A percentile compares a stretch with the other conserved stretches of the same genome.
Conservation (phyloP, 2,329 filamentous ascomycete genomes). For the Botrytis deweyae region DNA sequence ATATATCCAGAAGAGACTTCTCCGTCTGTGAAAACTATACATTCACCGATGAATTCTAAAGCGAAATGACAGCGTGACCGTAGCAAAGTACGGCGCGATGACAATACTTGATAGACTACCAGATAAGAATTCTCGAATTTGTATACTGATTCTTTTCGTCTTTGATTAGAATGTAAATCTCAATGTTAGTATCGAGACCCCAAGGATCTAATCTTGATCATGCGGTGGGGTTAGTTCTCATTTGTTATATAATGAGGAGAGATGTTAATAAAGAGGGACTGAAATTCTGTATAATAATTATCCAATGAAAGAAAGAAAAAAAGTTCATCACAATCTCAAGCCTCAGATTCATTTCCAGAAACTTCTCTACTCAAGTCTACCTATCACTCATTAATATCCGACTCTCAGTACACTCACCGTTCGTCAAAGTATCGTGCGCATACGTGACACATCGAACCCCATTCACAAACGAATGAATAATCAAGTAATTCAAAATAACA, state of each 20-base stretch:
- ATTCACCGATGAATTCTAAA: background rate
- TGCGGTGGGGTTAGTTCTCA: fast-evolving
- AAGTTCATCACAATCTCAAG: background rate
- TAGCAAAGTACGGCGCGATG: background rate
- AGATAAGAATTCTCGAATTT: background rate
- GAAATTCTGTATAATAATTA: background rate
- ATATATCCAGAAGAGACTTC: background rate
- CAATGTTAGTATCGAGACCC: background rate
- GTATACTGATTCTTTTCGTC: fast-evolving
- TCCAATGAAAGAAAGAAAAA: background rate
- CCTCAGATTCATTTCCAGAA: fast-evolving
- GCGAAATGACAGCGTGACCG: background rate
- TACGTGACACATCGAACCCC: background rate
- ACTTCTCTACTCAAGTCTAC: no score
- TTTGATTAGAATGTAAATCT: background rate
- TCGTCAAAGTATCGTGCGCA: no score
- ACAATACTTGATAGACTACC: background rate
- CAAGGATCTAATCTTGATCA: background rate
- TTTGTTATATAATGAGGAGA: background rate
- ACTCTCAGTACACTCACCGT: fast-evolving
- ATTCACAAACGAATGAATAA: no score
- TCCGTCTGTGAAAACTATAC: background rate
- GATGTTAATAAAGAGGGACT: background rate
- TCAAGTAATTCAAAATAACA: no score
- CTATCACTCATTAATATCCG: background rate